Evolutionary conservation across 148 eudicot species (phyloP).

Genomic region (Simmondsia chinensis): DNA sequence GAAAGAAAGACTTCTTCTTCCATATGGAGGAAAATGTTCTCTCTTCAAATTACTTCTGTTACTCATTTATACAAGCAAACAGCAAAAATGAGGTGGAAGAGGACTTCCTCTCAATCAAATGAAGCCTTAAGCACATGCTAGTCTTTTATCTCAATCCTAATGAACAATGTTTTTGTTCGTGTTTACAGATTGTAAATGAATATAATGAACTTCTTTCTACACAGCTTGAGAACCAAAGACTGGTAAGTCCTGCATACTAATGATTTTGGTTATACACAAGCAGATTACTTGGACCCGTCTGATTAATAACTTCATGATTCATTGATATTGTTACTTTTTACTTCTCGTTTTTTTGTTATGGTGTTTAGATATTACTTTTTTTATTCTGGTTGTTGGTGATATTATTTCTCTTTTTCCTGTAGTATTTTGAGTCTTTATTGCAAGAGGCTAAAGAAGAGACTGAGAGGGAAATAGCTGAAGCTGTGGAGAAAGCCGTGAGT

Average conservation of each 20-base stretch:
- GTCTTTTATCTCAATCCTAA: background rate
- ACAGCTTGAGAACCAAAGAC: slow-evolving; percentile 86
- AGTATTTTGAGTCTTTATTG: slow-evolving; percentile 83
- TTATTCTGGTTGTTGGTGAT: background rate
- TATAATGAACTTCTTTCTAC: slow-evolving; percentile 85
- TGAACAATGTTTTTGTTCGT: background rate
- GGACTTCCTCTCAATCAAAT: too few species aligned
- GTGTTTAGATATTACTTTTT: too few species aligned
- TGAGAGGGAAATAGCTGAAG: slow-evolving; percentile 45
- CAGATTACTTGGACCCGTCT: too few species aligned
- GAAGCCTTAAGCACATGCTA: too few species aligned
- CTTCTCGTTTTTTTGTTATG: too few species aligned
- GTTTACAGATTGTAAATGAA: slow-evolving; percentile 67
- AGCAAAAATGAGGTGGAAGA: too few species aligned
- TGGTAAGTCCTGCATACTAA: slow-evolving; percentile 52
- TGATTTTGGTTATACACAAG: background rate
- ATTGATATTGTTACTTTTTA: too few species aligned
- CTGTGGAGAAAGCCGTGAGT: slow-evolving; percentile 51
- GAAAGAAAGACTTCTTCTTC: too few species aligned
- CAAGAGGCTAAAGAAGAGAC: slow-evolving; percentile 70
- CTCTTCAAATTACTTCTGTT: too few species aligned
- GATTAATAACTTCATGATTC: too few species aligned
- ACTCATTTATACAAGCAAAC: too few species aligned
- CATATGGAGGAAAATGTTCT: too few species aligned
- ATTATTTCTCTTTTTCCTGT: slow-evolving; percentile 10